Evolutionary conservation across 805 yeast genomes (phyloP).

Genomic region (Lipomyces yamadae): DNA sequence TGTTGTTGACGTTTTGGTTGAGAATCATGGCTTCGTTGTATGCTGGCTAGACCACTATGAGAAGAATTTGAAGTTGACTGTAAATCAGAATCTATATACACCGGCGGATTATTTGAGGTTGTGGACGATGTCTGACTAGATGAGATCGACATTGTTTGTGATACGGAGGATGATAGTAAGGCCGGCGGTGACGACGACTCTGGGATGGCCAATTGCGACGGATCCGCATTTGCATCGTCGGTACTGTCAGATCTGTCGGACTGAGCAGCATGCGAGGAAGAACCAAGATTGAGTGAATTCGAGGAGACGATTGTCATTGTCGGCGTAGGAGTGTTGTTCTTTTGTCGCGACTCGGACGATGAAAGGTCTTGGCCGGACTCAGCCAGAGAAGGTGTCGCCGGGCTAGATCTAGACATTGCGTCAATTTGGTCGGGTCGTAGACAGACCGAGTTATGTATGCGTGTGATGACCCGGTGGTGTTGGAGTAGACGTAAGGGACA

Average conservation of each 20-base stretch:
- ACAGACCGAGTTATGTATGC: not conserved
- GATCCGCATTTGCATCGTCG: not conserved
- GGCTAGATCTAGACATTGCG: not conserved
- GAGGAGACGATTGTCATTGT: not conserved
- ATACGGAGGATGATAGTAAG: not conserved
- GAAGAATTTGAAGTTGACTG: not conserved
- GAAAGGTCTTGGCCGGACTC: not conserved
- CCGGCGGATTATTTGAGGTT: not conserved
- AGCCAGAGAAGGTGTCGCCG: not conserved
- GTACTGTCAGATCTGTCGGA: not conserved
- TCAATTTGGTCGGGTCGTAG: not conserved
- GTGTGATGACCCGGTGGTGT: not conserved
- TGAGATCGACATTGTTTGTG: conserved; percentile 1
- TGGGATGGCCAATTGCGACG: not conserved
- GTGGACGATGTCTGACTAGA: conserved; percentile 5
- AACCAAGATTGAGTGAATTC: not conserved
- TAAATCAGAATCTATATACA: not conserved
- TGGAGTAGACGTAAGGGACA: not conserved
- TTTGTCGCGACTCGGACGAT: not conserved
- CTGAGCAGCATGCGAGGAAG: not conserved
- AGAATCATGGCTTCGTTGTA: not conserved
- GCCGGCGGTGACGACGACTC: not conserved
- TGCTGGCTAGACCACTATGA: not conserved
- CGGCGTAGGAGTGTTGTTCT: not conserved
- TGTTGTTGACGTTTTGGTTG: not conserved